Evolutionary conservation across 2,329 filamentous ascomycete genomes (phyloP), one percentile per base, ranked within the genome.

Genomic region (Grosmannia huntii): DNA sequence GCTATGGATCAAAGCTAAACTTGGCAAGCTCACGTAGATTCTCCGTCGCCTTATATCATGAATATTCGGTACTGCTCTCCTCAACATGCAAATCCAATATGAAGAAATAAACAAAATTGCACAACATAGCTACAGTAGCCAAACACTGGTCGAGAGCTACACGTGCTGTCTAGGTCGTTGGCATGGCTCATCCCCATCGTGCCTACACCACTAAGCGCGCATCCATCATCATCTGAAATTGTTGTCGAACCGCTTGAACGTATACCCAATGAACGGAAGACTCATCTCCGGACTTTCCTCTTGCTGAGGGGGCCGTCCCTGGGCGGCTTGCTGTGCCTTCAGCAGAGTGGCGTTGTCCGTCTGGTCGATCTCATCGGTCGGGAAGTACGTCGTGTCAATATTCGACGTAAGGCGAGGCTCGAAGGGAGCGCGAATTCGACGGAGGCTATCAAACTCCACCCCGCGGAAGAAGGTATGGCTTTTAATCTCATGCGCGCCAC

Each of bases 371-470:
- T 99, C 94, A 69, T 99, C 94, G 56, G 90, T 96, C 11, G 94
- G 94, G 84, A 99, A 99, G 78, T 99, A 97, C 53, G 91, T 92
- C 23, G 94, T 96, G 70, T 99, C 94, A 66, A 96, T 87, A 71
- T 94, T 94, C 62, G 90, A 95, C 61, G 88, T 87, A 63, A 99
- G 78, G 68, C 90, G 90, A 3, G 94, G 94, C 75, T 97, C 92
- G 69, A 99, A 99, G 0, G 94, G 94, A 60, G 94, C 94, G 44
- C 91, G 87, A 68, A 99, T 97, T 61, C 87, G 85, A 63, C 94
- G 89, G 64, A 99, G 80, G 65, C 87, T 89, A 64, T 96, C 90
- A 78, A 95, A 99, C 65, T 95, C 87, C 31, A 99, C 94, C 57
- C 94, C 94, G 38, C 89, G 87, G 86, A 99, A 99, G 81, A 97